phyloP scores from a whole-genome alignment of 768 basidiomycete species.

The Fomitopsis pulvina region DNA sequence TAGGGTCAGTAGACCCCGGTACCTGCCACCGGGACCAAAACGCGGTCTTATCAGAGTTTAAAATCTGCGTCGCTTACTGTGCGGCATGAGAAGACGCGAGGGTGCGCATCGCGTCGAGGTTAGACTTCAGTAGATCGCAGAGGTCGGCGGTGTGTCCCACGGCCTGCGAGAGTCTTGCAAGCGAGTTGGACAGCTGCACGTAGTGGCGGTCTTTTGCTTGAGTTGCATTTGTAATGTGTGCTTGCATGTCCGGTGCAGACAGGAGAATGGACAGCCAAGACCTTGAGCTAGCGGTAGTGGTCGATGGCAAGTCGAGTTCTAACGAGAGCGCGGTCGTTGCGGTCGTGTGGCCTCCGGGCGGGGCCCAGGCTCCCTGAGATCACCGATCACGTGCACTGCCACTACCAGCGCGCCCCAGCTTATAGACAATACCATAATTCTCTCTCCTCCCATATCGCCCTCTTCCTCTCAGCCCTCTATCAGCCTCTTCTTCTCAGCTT shows the following conservation, averaged over 20 bases:
- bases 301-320: not conserved
- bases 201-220: slow-evolving; percentile 81
- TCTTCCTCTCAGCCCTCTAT: not conserved
- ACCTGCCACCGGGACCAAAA: not conserved
- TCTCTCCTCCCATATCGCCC: not conserved
- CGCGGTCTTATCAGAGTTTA: slow-evolving; percentile 9
- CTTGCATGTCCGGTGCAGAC: slow-evolving; percentile 13
- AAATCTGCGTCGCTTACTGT: too few species aligned
- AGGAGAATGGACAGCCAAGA: not conserved
- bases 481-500: not conserved
- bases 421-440: not conserved
- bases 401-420: too few species aligned
- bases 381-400: not conserved
- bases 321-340: not conserved
- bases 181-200: slow-evolving; percentile 61
- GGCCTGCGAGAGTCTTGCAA: slow-evolving; percentile 61
- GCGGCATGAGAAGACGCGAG: slow-evolving; percentile 77
- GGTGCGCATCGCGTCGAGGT: slow-evolving; percentile 71
- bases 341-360: not conserved
- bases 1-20: not conserved
- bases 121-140: slow-evolving; percentile 68
- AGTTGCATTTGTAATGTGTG: slow-evolving; percentile 52
- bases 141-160: slow-evolving; percentile 70
- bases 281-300: not conserved
- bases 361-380: not conserved